Evolutionary conservation across 768 basidiomycete genomes (phyloP), one percentile per base, ranked within the genome.

Genomic region (Lactifluus volemus): DNA sequence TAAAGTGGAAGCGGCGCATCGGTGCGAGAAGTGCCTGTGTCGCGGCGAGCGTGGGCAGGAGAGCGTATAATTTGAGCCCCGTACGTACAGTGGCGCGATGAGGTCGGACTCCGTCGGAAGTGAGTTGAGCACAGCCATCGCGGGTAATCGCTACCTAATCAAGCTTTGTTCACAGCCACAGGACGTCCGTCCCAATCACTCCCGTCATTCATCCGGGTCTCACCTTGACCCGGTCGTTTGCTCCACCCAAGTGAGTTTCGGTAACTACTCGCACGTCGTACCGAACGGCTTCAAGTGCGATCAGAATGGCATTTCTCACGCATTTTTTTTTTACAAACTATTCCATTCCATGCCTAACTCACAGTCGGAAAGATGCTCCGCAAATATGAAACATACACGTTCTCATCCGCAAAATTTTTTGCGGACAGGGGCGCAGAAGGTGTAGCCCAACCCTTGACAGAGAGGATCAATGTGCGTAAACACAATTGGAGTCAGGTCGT

Each of bases 381-480:
- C 44, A 64, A 64, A 56, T 62, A 61, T 63, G 63, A 63, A 65
- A 66, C 67, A 11, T 65, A 65, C 36, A 88, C 89, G 1, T 91
- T 91, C 73, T 91, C 89, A 0, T 78, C 85, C 29, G 78, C 82
- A 11, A 73, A 85, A 3, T 89, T 88, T 74, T 92, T 92, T 68
- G 81, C 83, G 63, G 88, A 91, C 69, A 80, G 88, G 58, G 89
- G 89, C 3, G 61, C 72, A 9, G 78, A 86, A 69, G 89, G 88
- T 1, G 80, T 79, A 50, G 86, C 90, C 9, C 81, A 89, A 67
- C 88, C 89, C 48, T 88, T 91, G 61, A 84, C 86, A n/a, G 85
- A 91, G 70, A 78, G 80, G 30, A 82, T 91, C 34, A 83, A 89
- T 71, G 89, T 89, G 75, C 69, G 84, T 75, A n/a, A 42, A 38